Conservation (phyloP, 208 protist genomes). For the Tritrichomonas musculus region DNA sequence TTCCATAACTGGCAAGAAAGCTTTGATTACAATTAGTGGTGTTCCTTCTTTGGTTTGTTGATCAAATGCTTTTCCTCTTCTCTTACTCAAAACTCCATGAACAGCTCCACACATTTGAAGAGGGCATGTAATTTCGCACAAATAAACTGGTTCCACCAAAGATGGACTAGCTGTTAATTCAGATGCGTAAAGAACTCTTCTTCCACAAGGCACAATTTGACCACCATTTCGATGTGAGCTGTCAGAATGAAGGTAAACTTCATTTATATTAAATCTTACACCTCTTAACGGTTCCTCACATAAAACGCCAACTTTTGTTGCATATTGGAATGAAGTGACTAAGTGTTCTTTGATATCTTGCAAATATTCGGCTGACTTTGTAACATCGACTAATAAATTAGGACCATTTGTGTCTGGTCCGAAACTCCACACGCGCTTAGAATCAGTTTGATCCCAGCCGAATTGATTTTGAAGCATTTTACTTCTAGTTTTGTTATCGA, state of each 20-base stretch:
- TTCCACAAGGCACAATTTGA: slow-evolving; percentile 1
- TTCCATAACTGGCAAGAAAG: slow-evolving; percentile 79
- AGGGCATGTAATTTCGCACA: not conserved
- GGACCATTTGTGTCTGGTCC: slow-evolving; percentile 77
- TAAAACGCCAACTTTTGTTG: slow-evolving; percentile 80
- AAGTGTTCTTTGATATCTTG: slow-evolving; percentile 94
- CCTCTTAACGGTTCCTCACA: slow-evolving; percentile 90
- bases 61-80: not conserved
- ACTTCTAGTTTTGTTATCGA: slow-evolving; percentile 76
- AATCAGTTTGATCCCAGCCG: slow-evolving; percentile 62
- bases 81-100: not conserved
- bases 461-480: slow-evolving; percentile 58
- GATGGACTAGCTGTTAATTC: not conserved
- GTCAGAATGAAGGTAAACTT: slow-evolving; percentile 95
- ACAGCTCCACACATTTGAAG: not conserved
- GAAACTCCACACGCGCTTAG: slow-evolving; percentile 95
- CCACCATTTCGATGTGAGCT: slow-evolving; percentile 86
- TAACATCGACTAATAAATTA: slow-evolving; percentile 91
- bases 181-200: not conserved
- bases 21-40: not conserved
- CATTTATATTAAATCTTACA: slow-evolving; percentile 82
- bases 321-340: slow-evolving; percentile 83
- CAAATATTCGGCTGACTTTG: slow-evolving; percentile 95
- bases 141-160: slow-evolving; percentile 27
- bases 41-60: not conserved